These are phyloP conservation scores for Wickerhamiella nectarea DNA, from an alignment of 805 yeast genomes.

Conservation along the genomic window DNA sequence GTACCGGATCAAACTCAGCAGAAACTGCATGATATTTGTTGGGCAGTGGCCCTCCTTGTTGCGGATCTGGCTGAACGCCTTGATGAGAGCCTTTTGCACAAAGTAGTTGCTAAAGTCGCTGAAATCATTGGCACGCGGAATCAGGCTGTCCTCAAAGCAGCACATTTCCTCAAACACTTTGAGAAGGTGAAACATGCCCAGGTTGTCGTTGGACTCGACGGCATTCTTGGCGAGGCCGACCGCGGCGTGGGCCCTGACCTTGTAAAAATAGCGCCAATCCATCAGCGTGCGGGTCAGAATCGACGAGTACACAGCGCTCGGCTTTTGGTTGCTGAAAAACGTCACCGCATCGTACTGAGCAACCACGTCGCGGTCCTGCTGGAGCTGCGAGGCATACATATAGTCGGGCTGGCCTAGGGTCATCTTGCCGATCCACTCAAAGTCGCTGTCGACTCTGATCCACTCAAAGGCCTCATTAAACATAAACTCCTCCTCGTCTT, in stretches of 20 bases:
- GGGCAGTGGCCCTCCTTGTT: constrained; percentile 55
- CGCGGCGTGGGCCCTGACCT: constrained; percentile 80
- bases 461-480: constrained; percentile 88
- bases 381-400: constrained; percentile 87
- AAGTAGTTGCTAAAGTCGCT: constrained; percentile 54
- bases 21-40: constrained; percentile 41
- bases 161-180: constrained; percentile 53
- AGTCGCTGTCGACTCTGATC: constrained; percentile 95
- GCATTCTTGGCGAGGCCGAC: constrained; percentile 59
- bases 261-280: constrained; percentile 78
- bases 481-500: constrained; percentile 53
- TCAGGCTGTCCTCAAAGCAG: constrained; percentile 53
- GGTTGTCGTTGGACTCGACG: constrained; percentile 41
- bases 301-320: constrained; percentile 56
- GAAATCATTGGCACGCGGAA: constrained; percentile 75
- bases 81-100: constrained; percentile 55
- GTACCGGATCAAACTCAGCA: constrained; percentile 60
- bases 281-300: constrained; percentile 63
- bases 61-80: constrained; percentile 44
- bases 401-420: constrained; percentile 81
- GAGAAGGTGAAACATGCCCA: constrained; percentile 62
- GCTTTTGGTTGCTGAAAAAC: constrained; percentile 53
- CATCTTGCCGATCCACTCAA: constrained; percentile 85
- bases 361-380: constrained; percentile 89
- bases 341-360: constrained; percentile 80